Conservation (phyloP, 345 rosid genomes). For the Durio zibethinus region DNA sequence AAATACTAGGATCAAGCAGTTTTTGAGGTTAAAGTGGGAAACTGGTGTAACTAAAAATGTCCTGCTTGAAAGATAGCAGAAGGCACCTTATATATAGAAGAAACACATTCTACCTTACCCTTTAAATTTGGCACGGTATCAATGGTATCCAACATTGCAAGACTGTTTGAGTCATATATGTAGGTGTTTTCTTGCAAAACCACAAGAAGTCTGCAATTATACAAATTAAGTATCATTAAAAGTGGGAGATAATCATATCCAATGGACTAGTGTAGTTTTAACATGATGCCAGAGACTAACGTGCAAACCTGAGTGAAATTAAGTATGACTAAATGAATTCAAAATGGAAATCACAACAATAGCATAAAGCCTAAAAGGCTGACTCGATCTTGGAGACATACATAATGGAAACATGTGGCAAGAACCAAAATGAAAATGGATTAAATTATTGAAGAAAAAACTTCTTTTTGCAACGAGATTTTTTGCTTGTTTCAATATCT, state of each 20-base stretch:
- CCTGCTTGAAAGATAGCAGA: background rate
- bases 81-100: slow-evolving; percentile 6
- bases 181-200: slow-evolving; percentile 79
- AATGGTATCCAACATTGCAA: slow-evolving; percentile 65
- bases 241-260: background rate
- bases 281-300: background rate
- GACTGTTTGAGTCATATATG: slow-evolving; percentile 67
- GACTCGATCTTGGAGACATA: background rate
- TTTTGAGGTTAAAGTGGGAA: background rate
- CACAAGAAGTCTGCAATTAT: slow-evolving; percentile 65
- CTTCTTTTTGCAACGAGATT: background rate
- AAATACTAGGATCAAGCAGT: background rate
- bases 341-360: background rate
- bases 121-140: slow-evolving; percentile 77
- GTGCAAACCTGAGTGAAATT: background rate
- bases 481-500: background rate
- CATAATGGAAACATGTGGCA: background rate
- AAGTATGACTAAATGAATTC: background rate
- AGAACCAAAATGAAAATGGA: background rate
- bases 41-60: background rate
- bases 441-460: background rate
- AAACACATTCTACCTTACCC: slow-evolving; percentile 39
- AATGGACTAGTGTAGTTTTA: background rate
- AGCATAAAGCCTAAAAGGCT: background rate
- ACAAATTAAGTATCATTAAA: slow-evolving; percentile 6